phyloP scores from a whole-genome alignment of 371 early-diverging fungal genomes.

The Rhizopus microsporus region DNA sequence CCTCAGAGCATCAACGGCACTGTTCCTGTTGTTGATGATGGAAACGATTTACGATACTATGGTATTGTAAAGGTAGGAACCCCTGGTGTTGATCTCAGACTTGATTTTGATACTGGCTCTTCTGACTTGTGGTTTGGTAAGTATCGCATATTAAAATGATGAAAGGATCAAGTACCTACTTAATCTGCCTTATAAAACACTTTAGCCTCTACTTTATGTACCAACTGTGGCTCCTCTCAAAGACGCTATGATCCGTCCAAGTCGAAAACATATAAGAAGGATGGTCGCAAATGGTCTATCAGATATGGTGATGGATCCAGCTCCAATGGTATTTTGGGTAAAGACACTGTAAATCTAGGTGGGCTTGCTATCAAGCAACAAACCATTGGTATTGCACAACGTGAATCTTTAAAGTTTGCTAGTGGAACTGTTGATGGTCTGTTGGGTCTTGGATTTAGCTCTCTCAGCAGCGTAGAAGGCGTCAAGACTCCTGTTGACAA shows the following conservation, averaged over 20 bases:
- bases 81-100: conserved; percentile 61
- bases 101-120: conserved; percentile 78
- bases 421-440: conserved; percentile 25
- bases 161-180: neutral
- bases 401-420: conserved; percentile 13
- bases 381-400: conserved; percentile 24
- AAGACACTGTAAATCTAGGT: conserved; percentile 28
- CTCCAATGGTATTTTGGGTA: conserved; percentile 30
- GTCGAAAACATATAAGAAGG: conserved; percentile 44
- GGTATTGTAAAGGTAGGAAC: conserved; percentile 63
- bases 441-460: conserved; percentile 49
- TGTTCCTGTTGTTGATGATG: conserved; percentile 25
- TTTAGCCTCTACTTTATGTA: conserved; percentile 32
- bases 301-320: conserved; percentile 52
- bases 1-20: conserved; percentile 3
- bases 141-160: neutral
- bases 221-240: conserved; percentile 34
- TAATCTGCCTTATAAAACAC: neutral
- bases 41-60: conserved; percentile 48
- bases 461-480: conserved; percentile 35
- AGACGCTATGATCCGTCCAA: conserved; percentile 39
- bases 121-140: conserved; percentile 64
- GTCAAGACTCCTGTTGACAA: conserved; percentile 41
- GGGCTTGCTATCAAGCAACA: conserved; percentile 27
- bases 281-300: conserved; percentile 47